These are phyloP conservation scores for Tilletia setariae DNA, from an alignment of 1,284 basidiomycete genomes.

Conservation along the genomic window DNA sequence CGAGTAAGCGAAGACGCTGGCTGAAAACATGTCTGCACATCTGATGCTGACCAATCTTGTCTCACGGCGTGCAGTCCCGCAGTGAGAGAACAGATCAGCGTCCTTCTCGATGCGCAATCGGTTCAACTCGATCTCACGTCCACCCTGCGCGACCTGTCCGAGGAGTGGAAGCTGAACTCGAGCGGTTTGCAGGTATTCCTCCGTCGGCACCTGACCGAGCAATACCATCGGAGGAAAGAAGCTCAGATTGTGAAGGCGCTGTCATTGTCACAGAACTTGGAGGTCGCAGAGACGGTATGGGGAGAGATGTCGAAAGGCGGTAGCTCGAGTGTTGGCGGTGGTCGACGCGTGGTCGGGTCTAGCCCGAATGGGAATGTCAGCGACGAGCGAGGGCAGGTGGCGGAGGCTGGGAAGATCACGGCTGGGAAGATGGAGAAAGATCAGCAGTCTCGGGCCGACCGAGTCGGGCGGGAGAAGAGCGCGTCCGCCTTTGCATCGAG, in stretches of 20 bases:
- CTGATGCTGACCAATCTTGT: background rate
- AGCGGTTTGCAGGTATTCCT: background rate
- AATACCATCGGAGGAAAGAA: background rate
- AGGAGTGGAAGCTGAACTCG: constrained; percentile 2
- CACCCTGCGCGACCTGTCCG: background rate
- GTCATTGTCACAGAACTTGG: constrained; percentile 5
- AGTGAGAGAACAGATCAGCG: background rate
- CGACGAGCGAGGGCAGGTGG: too few species aligned
- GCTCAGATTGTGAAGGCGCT: background rate
- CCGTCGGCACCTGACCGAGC: background rate
- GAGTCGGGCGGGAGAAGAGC: too few species aligned
- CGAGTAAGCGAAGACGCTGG: background rate
- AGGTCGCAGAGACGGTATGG: constrained; percentile 11
- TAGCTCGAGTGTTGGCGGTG: too few species aligned
- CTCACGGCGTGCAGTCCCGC: background rate
- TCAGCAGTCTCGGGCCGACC: too few species aligned
- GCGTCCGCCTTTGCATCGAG: too few species aligned
- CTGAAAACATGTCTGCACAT: background rate
- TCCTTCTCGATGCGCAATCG: constrained; percentile 9
- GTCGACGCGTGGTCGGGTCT: too few species aligned
- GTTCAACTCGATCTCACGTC: constrained; percentile 2
- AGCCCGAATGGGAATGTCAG: too few species aligned
- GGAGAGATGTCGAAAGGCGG: background rate
- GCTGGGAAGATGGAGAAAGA: too few species aligned
- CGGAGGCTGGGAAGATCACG: too few species aligned